Percentiles rank a stretch among this genome's conserved stretches.
Conservation (phyloP, 176 grass and related monocot species). For the Areca catechu region DNA sequence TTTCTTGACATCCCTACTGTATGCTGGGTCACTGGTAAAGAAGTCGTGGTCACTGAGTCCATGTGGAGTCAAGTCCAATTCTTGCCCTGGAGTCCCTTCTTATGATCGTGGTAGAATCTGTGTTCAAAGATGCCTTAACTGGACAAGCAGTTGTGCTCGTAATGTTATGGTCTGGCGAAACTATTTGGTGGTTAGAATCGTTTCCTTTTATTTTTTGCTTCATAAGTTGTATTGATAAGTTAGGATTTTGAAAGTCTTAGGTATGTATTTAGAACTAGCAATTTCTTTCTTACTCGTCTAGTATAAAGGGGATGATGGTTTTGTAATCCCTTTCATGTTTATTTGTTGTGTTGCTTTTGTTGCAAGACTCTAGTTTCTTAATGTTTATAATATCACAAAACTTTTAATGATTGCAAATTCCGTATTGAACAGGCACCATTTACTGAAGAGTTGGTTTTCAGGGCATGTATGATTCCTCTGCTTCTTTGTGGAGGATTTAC, state of each 20-base stretch:
- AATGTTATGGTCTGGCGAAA: constrained; percentile 80
- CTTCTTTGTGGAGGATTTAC: constrained; percentile 90
- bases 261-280: too few species aligned
- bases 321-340: too few species aligned
- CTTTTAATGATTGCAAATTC: neutral
- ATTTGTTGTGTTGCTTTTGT: too few species aligned
- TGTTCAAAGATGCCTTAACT: constrained; percentile 16
- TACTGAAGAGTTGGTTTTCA: constrained; percentile 92
- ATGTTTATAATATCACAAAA: too few species aligned
- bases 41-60: constrained; percentile 28
- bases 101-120: constrained; percentile 9
- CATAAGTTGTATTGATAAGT: neutral
- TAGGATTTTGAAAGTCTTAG: too few species aligned
- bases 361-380: too few species aligned
- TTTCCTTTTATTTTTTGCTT: neutral
- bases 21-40: constrained; percentile 44
- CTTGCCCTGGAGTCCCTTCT: neutral
- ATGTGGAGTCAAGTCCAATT: neutral
- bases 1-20: constrained; percentile 65
- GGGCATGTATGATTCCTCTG: constrained; percentile 91
- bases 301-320: too few species aligned
- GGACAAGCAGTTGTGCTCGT: constrained; percentile 17
- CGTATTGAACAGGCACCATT: constrained; percentile 64
- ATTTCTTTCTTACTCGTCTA: too few species aligned
- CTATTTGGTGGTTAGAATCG: constrained; percentile 62